Percentiles rank a stretch among this genome's conserved stretches.
Evolutionary conservation across 2,329 filamentous ascomycete species (phyloP).

Genomic region (Botrytis tulipae): DNA sequence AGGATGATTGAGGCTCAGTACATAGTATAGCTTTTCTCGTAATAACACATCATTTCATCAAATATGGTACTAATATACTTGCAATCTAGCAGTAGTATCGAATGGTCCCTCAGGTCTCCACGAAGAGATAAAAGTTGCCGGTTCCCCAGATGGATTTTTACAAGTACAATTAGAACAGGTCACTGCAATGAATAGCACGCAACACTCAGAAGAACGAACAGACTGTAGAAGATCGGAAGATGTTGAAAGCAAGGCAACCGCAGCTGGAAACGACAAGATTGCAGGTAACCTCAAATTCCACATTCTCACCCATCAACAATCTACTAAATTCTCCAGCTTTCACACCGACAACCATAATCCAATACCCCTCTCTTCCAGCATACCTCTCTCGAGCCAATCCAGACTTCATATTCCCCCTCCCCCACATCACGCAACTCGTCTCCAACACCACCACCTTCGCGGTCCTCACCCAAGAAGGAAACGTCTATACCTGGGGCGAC

Average conservation of each 20-base stretch:
- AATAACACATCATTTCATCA: neutral
- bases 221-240: neutral
- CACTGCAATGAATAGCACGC: neutral
- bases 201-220: neutral
- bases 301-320: neutral
- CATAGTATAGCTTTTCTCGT: neutral
- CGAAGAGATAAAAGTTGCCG: slow-evolving; percentile 28
- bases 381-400: slow-evolving; percentile 19
- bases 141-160: slow-evolving; percentile 33
- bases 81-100: neutral
- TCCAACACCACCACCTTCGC: slow-evolving; percentile 43
- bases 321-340: slow-evolving; percentile 7
- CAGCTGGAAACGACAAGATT: slow-evolving; percentile 40
- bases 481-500: slow-evolving; percentile 53
- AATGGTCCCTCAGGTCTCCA: neutral
- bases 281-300: slow-evolving; percentile 18
- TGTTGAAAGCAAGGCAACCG: slow-evolving; percentile 30
- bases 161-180: slow-evolving; percentile 24
- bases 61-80: neutral
- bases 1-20: neutral
- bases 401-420: slow-evolving; percentile 13
- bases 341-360: slow-evolving; percentile 16
- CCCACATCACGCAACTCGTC: slow-evolving; percentile 29
- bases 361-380: slow-evolving; percentile 27
- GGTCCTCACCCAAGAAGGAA: slow-evolving; percentile 39